These are phyloP conservation scores for Aspergillus piperis DNA, from an alignment of 2,329 filamentous ascomycete species.

Conservation along the genomic window DNA sequence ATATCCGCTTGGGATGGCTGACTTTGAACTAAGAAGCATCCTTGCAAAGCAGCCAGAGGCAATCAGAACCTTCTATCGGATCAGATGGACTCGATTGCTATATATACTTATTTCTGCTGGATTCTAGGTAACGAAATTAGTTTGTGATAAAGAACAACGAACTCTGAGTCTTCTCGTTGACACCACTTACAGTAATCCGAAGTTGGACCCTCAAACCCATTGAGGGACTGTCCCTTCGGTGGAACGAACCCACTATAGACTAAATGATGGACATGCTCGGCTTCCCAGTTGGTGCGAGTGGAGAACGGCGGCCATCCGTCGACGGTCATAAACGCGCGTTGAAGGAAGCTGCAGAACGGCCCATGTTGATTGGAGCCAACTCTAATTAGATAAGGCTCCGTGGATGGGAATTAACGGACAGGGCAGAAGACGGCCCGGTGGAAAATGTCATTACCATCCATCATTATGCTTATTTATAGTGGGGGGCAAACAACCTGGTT, in stretches of 20 bases:
- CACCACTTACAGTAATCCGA: too few species aligned
- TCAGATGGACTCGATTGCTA: neutral
- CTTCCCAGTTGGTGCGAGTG: neutral
- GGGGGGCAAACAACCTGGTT: neutral
- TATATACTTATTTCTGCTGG: neutral
- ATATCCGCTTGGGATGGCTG: neutral
- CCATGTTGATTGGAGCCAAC: neutral
- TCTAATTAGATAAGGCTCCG: neutral
- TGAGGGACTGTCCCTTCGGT: neutral
- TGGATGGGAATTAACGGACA: neutral
- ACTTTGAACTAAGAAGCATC: neutral
- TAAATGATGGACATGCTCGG: neutral
- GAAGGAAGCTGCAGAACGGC: neutral
- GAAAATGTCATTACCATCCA: neutral
- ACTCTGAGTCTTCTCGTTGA: too few species aligned
- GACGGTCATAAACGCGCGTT: neutral
- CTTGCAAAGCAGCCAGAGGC: neutral
- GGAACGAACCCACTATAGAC: neutral
- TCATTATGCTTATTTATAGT: neutral
- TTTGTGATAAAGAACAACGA: too few species aligned
- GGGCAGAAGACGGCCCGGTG: neutral
- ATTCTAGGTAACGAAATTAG: neutral
- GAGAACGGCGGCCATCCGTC: neutral
- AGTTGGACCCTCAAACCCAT: neutral
- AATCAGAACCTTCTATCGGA: neutral